Evolutionary conservation across 2,329 filamentous ascomycete genomes (phyloP).

Genomic region (Trichoderma sp.): DNA sequence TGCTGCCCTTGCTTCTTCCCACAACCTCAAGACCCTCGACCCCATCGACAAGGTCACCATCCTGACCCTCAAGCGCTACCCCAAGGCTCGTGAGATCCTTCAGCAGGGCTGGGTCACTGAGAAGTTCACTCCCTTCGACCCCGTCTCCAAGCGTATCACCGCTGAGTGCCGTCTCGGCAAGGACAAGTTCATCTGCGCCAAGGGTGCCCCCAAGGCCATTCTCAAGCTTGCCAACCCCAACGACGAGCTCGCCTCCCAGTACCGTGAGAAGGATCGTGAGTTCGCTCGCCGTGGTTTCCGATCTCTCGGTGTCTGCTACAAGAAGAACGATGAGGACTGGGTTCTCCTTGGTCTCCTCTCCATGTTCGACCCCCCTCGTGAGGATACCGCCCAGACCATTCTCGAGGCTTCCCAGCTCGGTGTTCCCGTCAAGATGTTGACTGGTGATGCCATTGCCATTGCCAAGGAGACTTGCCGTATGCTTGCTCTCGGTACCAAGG

Average conservation of each 20-base stretch:
- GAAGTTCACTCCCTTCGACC: slow-evolving; percentile 83
- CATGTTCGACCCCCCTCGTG: slow-evolving; percentile 84
- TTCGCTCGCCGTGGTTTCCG: slow-evolving; percentile 92
- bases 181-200: slow-evolving; percentile 86
- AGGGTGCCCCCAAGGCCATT: slow-evolving; percentile 85
- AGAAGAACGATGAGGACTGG: slow-evolving; percentile 77
- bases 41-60: slow-evolving; percentile 94
- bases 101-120: slow-evolving; percentile 77
- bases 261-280: slow-evolving; percentile 90
- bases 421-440: slow-evolving; percentile 93
- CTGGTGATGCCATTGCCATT: slow-evolving; percentile 90
- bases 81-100: slow-evolving; percentile 75
- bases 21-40: slow-evolving; percentile 95
- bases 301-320: slow-evolving; percentile 88
- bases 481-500: slow-evolving; percentile 86
- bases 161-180: slow-evolving; percentile 76
- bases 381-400: slow-evolving; percentile 88
- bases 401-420: slow-evolving; percentile 84
- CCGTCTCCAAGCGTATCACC: slow-evolving; percentile 88
- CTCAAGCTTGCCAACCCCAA: slow-evolving; percentile 82
- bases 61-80: slow-evolving; percentile 79
- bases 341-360: slow-evolving; percentile 95
- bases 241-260: slow-evolving; percentile 73
- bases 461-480: slow-evolving; percentile 88
- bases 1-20: slow-evolving; percentile 82